Evolutionary conservation across 2,329 filamentous ascomycete species (phyloP), one percentile per base, ranked within the genome.

Genomic region (Ophiostoma pallidulum): DNA sequence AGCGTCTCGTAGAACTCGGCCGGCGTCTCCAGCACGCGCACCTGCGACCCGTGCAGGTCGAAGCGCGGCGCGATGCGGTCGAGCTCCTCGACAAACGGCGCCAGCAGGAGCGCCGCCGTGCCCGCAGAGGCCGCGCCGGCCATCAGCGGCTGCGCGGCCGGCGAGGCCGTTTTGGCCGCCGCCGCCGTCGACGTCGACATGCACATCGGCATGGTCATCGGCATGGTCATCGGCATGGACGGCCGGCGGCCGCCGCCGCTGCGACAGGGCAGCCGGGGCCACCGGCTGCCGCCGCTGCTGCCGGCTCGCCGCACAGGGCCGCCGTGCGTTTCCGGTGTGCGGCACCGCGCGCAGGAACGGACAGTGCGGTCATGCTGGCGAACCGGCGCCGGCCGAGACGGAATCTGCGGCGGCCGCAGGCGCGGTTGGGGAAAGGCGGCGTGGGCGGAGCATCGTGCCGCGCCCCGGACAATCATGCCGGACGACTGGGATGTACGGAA

Each of bases 51-150:
- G 22, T 81, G 71, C 22, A 98, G 73, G 61, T 90, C 86, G 57
- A 98, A 95, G 38, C 86, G 83, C n/a, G 92, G 92, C 4, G 90
- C 85, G 54, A 97, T 79, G 57, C 77, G 84, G 64, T 98, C 92
- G 51, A 98, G 70, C 64, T 98, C 90, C 57, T 66, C 66, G 61
- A 77, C 63, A 61, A 85, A 72, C 12, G 75, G 73, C 22, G 72
- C 70, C 48, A 79, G 60, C 57, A 71, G 63, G 22, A 66, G 72
- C 5, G 60, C 60, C 40, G 62, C 61, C 4, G 32, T 13, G 24
- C 28, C 48, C n/a, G 32, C 24, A 2, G 19, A 26, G 14, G 35
- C 39, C 40, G 14, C 13, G 38, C 14, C 10, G 38, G 39, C 36
- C 37, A 38, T 29, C 44, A 41, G 37, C 2, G 33, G 36, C 12